A percentile compares a stretch with the other conserved stretches of the same genome.
Conservation (phyloP, 805 yeast genomes). For the Barnettozyma populi region DNA sequence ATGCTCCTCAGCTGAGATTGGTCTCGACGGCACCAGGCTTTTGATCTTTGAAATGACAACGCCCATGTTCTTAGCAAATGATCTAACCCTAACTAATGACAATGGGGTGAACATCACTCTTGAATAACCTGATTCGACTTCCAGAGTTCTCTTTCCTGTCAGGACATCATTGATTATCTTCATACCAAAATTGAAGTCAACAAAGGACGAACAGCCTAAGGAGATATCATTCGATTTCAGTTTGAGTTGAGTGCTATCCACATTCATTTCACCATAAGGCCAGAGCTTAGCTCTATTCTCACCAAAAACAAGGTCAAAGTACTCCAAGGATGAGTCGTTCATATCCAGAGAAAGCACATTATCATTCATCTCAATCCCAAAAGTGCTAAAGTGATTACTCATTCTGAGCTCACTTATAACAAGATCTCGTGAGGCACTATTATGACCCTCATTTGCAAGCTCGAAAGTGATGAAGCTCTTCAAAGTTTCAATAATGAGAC, state of each 20-base stretch:
- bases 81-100: slow-evolving; percentile 32
- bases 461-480: too few species aligned
- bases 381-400: background rate
- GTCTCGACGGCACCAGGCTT: background rate
- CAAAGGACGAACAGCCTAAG: slow-evolving; percentile 34
- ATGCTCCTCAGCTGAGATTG: background rate
- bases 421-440: background rate
- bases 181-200: slow-evolving; percentile 43
- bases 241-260: slow-evolving; percentile 26
- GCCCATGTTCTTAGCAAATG: slow-evolving; percentile 10
- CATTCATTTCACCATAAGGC: slow-evolving; percentile 19
- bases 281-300: background rate
- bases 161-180: slow-evolving; percentile 37
- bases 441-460: too few species aligned
- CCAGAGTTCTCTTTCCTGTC: slow-evolving; percentile 37
- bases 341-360: slow-evolving; percentile 8
- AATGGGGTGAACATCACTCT: slow-evolving; percentile 54
- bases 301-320: slow-evolving; percentile 9
- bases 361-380: slow-evolving; percentile 2
- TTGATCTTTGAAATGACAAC: background rate
- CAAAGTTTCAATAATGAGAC: background rate
- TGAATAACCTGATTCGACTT: slow-evolving; percentile 53
- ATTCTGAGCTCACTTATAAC: background rate
- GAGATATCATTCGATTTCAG: slow-evolving; percentile 29
- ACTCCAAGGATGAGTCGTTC: slow-evolving; percentile 7